Evolutionary conservation across 1,284 basidiomycete species (phyloP), one percentile per base, ranked within the genome.

Genomic region (Trametes sp.): DNA sequence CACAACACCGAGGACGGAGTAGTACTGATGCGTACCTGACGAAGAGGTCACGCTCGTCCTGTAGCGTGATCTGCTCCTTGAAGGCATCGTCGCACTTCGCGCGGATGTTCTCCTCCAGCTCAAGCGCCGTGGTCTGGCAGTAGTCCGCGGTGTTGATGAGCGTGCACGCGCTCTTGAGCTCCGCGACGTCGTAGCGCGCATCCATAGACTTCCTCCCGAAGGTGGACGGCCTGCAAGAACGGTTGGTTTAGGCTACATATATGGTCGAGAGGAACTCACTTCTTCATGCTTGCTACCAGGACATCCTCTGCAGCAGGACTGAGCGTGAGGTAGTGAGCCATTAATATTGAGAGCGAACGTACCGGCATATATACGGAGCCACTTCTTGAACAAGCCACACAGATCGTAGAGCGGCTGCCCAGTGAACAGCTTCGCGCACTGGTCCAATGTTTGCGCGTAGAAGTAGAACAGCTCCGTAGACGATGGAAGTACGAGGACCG

Each of bases 111-210:
- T 97, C 93, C 74, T 98, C 97, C 24, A 99, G 84, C 92, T 98
- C 95, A 23, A 87, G 74, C 1, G 95, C 93, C 1, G 97, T 99
- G 4, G 87, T 90, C 69, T 95, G 92, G 75, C 98, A 99, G 76
- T 99, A 99, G 72, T 99, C 97, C 2, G 96, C 96, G 0, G 98
- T 99, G 73, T 99, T 99, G 73, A 99, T 89, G 24, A 98, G 80
- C 21, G 95, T 80, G 72, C 93, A 95, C 0, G 93, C 88, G 65
- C 92, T 93, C 68, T 88, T 89, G 36, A 98, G 75, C 63, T 95
- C 90, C 13, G 82, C 81, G 5, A 85, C 66, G 72, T 95, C 95
- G 35, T 87, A 84, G n/a, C 90, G 84, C 1, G 87, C 85, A 56
- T 98, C 96, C 16, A 82, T 80, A 0, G 94, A 96, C 67, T 83